Conservation (phyloP, 176 grass and related monocot species). For the Calamus simplicifolius region DNA sequence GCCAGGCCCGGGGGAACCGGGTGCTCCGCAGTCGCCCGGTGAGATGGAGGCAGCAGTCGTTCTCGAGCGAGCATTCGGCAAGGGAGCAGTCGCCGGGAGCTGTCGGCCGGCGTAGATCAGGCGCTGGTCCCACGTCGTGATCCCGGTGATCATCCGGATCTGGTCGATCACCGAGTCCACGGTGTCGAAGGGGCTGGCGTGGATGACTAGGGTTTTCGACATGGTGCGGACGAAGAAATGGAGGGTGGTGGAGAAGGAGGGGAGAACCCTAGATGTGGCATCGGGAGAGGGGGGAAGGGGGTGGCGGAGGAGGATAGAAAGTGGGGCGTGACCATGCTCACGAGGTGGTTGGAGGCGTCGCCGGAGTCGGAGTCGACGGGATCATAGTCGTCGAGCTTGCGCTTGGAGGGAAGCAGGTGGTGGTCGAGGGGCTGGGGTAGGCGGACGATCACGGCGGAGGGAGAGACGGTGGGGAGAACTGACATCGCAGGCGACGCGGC, state of each 20-base stretch:
- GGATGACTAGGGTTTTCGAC: constrained; percentile 61
- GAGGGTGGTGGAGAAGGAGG: constrained; percentile 1
- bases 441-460: constrained; percentile 35
- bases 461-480: constrained; percentile 14
- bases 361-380: constrained; percentile 20
- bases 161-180: constrained; percentile 36
- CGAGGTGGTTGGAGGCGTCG: background rate
- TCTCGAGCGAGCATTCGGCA: constrained; percentile 26
- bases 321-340: background rate
- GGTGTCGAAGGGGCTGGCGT: constrained; percentile 42
- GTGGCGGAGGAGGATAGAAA: constrained; percentile 5
- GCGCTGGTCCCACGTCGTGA: constrained; percentile 40
- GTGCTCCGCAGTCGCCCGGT: constrained; percentile 65
- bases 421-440: constrained; percentile 4
- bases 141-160: constrained; percentile 22
- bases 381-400: constrained; percentile 21
- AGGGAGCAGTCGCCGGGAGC: constrained; percentile 55
- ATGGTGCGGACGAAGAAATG: constrained; percentile 84
- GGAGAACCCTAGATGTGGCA: background rate
- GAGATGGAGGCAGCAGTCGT: constrained; percentile 64
- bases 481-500: constrained; percentile 22
- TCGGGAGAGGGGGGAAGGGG: too few species aligned
- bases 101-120: constrained; percentile 68
- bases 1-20: constrained; percentile 55
- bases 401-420: constrained; percentile 23